Evolutionary conservation across 139 green algal genomes (phyloP), one percentile per base, ranked within the genome.

Genomic region (Closterium sp.): DNA sequence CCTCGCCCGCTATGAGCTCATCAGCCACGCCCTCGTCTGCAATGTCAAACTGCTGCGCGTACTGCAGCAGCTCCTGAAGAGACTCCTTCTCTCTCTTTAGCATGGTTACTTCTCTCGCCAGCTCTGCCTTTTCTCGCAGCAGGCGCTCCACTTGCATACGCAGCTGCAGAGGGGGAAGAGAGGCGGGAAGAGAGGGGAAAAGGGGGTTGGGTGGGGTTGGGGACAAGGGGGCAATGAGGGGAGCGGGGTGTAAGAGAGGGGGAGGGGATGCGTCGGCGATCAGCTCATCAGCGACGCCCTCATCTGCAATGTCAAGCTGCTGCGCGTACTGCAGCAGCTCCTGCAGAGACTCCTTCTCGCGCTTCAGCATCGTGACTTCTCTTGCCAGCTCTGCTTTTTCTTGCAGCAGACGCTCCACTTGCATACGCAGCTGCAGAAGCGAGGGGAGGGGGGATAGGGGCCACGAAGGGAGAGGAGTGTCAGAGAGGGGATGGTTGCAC

Each of bases 311-410:
- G 2, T 86, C 88, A 87, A 29, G 6, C 79, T 89, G 90, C 85
- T 93, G 90, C n/a, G 31, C 31, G 17, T 89, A 86, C 29, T 89
- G 90, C 31, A 70, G 79, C 27, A 70, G 85, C 85, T 89, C 29
- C 21, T 89, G 79, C 85, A 89, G 10, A 7, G 10, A 13, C 9
- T 91, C 89, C 86, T 70, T 87, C 13, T 87, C n/a, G 50, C 85
- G 88, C 85, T 85, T 31, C 22, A 87, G 88, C 22, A 73, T 9
- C 27, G n/a, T 31, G 17, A 30, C 34, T 22, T 84, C 87, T 3
- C 34, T 9, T 19, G 87, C 87, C 2, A 90, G 1, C 27, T 70
- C 31, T 28, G 31, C 87, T 7, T 90, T 90, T 4, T 90, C 24
- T 4, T 4, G 6, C 5, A 70, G 5, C 3, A 70, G 45, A 70